Conservation (phyloP, 768 basidiomycete genomes). For the Serendipita vermifera region DNA sequence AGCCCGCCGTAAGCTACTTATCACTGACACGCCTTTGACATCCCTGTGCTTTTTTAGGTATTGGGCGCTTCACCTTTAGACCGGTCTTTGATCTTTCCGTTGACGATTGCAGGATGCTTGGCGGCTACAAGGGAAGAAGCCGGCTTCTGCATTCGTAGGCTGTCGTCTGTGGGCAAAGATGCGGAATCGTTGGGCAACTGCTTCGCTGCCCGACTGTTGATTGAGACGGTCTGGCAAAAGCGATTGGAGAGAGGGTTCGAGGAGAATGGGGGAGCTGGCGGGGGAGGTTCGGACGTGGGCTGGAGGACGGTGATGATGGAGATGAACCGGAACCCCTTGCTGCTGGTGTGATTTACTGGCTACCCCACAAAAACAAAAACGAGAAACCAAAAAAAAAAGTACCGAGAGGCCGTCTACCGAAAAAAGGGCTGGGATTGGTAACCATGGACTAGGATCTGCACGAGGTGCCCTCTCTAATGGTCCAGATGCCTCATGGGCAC, state of each 20-base stretch:
- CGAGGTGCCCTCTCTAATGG: too few relatives aligned
- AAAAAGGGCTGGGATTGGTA: too few relatives aligned
- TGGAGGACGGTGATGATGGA: constrained; percentile 49
- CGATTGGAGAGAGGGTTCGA: constrained; percentile 20
- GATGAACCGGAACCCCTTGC: constrained; percentile 30
- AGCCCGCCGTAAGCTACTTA: too few relatives aligned
- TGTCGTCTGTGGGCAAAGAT: constrained; percentile 36
- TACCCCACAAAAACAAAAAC: too few relatives aligned
- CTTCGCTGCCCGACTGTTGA: constrained; percentile 37
- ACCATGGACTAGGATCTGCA: too few relatives aligned
- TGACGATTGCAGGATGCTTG: constrained; percentile 6
- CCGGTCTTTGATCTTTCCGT: constrained; percentile 10
- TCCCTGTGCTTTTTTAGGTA: constrained; percentile 61
- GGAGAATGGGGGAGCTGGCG: constrained; percentile 12
- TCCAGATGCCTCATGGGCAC: too few relatives aligned
- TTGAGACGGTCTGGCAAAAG: constrained; percentile 45
- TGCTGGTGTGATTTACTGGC: constrained; percentile 58
- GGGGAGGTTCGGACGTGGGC: constrained; percentile 30
- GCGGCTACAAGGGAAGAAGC: constrained; percentile 24
- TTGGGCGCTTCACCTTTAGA: constrained; percentile 38
- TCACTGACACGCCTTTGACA: constrained; percentile 21
- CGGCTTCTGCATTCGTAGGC: constrained; percentile 30
- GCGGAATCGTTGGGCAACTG: constrained; percentile 53
- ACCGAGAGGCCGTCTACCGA: too few relatives aligned
- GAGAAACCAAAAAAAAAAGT: too few relatives aligned